Percentiles rank a stretch among this genome's conserved stretches.
phyloP scores from a whole-genome alignment of 2,329 filamentous ascomycete genomes.

The Talaromyces sp. region DNA sequence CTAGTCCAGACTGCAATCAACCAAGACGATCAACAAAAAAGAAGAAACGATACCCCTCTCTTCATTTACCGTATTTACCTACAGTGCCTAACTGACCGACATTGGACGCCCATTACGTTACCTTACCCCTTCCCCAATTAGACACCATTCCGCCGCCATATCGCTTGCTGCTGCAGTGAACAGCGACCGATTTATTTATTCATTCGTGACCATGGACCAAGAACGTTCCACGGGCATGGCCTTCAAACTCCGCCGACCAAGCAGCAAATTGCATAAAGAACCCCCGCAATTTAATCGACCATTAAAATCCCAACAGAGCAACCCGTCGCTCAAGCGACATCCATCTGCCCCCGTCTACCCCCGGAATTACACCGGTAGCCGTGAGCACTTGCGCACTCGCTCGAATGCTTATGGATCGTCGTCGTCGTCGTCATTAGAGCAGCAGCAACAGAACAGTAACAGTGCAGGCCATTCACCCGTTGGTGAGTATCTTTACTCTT shows the following conservation, averaged over 20 bases:
- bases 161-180: not conserved
- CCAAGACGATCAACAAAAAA: not conserved
- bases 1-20: not conserved
- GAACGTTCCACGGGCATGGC: constrained; percentile 14
- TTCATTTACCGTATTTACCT: not conserved
- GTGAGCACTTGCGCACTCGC: constrained; percentile 41
- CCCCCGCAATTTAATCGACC: constrained; percentile 37
- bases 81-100: not conserved
- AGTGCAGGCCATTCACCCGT: constrained; percentile 39
- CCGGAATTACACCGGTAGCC: constrained; percentile 36
- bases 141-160: not conserved
- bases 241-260: constrained; percentile 37
- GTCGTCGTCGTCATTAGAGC: constrained; percentile 43
- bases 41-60: not conserved
- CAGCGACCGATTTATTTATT: not conserved
- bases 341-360: constrained; percentile 44
- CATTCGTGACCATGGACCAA: constrained; percentile 12
- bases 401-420: constrained; percentile 46
- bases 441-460: constrained; percentile 20
- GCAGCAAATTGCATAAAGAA: constrained; percentile 43
- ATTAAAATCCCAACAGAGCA: constrained; percentile 41
- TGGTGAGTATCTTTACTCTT: constrained; percentile 26
- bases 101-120: not conserved
- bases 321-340: constrained; percentile 42
- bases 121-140: not conserved